A percentile compares a stretch with the other conserved stretches of the same genome.
These are phyloP conservation scores for Pugionium dolabratum DNA, from an alignment of 345 rosid species.

Conservation along the genomic window DNA sequence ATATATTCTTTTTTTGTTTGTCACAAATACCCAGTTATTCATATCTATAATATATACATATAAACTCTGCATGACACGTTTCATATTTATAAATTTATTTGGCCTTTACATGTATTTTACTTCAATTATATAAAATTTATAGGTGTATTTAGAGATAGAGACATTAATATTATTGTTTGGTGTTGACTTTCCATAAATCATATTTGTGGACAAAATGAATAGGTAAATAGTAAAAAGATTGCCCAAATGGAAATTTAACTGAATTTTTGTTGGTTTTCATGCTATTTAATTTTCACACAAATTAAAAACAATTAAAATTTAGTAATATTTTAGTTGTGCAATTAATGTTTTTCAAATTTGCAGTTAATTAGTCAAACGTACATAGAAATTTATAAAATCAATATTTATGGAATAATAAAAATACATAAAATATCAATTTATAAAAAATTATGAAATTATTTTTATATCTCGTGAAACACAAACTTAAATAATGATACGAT, in stretches of 20 bases:
- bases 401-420: too few species aligned
- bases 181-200: conserved; percentile 23
- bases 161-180: conserved; percentile 1
- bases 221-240: conserved; percentile 20
- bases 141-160: conserved; percentile 15
- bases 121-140: background rate
- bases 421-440: too few species aligned
- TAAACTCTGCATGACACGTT: conserved; percentile 10
- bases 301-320: too few species aligned
- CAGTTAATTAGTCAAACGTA: too few species aligned
- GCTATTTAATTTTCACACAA: background rate
- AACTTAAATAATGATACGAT: too few species aligned
- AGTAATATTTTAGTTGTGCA: too few species aligned
- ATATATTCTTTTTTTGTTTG: too few species aligned
- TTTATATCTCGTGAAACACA: too few species aligned
- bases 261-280: background rate
- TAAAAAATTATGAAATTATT: too few species aligned
- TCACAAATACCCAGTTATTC: background rate
- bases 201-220: conserved; percentile 14
- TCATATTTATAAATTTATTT: conserved; percentile 9
- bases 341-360: too few species aligned
- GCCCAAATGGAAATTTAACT: background rate
- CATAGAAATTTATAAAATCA: too few species aligned
- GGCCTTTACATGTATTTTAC: background rate
- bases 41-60: background rate